These are phyloP conservation scores for Lipomyces japonicus DNA, from an alignment of 805 yeast genomes.

Conservation along the genomic window DNA sequence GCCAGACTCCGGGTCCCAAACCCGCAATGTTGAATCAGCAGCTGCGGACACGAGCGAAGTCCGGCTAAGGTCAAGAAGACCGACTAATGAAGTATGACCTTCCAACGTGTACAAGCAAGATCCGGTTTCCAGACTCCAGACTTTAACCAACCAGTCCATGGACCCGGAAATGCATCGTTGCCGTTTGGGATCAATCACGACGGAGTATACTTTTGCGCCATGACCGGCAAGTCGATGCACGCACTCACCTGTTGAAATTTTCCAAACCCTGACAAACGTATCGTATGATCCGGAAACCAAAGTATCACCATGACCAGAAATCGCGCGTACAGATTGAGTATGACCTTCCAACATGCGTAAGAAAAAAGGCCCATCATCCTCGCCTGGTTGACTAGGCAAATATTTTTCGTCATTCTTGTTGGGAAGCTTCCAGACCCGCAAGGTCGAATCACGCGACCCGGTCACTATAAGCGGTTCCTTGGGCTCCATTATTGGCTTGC, in stretches of 20 bases:
- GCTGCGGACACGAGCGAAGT: conserved; percentile 87
- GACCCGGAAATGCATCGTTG: conserved; percentile 86
- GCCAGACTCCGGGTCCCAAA: conserved; percentile 84
- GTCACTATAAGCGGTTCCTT: conserved; percentile 69
- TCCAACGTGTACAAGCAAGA: conserved; percentile 63
- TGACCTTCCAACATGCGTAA: conserved; percentile 71
- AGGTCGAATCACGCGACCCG: conserved; percentile 87
- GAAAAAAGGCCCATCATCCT: conserved; percentile 54
- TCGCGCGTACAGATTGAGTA: conserved; percentile 76
- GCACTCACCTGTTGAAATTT: conserved; percentile 68
- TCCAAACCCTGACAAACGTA: conserved; percentile 89
- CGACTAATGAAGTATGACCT: conserved; percentile 89
- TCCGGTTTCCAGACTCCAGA: conserved; percentile 86
- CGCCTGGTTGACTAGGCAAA: conserved; percentile 15
- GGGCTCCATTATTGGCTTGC: conserved; percentile 56
- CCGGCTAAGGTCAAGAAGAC: conserved; percentile 72
- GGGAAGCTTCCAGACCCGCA: conserved; percentile 92
- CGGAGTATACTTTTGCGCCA: conserved; percentile 81
- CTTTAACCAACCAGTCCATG: conserved; percentile 79
- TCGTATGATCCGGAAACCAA: conserved; percentile 90
- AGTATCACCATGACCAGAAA: conserved; percentile 78
- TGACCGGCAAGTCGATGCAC: conserved; percentile 76
- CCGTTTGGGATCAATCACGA: conserved; percentile 71
- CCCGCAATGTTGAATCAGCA: conserved; percentile 85
- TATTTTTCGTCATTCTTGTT: conserved; percentile 8